These are phyloP conservation scores for Diospyros lotus DNA, from an alignment of 148 eudicot genomes.

Conservation along the genomic window DNA sequence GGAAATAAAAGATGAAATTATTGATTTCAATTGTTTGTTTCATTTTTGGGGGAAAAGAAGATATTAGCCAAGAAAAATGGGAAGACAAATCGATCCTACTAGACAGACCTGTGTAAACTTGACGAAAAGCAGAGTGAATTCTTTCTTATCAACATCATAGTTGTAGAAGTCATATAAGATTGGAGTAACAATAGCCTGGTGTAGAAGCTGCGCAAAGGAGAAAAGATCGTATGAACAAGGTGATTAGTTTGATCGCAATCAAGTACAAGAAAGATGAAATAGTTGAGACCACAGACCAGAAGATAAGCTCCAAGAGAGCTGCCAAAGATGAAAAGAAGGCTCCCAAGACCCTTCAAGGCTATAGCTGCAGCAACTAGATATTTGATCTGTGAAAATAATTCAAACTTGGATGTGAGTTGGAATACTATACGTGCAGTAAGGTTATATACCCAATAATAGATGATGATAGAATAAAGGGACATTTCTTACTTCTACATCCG, in stretches of 20 bases:
- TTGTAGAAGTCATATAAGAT: conserved; percentile 92
- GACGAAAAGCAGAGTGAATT: conserved; percentile 59
- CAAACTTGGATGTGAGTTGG: not conserved
- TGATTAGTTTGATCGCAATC: not conserved
- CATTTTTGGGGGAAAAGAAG: not conserved
- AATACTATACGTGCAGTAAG: not conserved
- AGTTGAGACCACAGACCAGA: conserved; percentile 38
- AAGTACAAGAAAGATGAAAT: not conserved
- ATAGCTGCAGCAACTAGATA: conserved; percentile 62
- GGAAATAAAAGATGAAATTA: conserved; percentile 12
- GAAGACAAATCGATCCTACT: not conserved
- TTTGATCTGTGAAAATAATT: conserved; percentile 45
- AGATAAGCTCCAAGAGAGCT: conserved; percentile 80
- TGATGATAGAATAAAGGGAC: not conserved
- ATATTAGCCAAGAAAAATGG: not conserved
- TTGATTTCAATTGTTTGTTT: not conserved
- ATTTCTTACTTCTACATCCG: conserved; percentile 55
- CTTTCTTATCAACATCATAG: conserved; percentile 68
- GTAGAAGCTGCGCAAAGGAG: conserved; percentile 46
- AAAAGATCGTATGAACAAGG: not conserved
- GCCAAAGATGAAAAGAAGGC: conserved; percentile 73
- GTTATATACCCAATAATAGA: not conserved
- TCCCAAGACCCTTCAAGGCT: conserved; percentile 68
- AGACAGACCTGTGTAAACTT: conserved; percentile 71
- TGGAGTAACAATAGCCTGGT: conserved; percentile 70